phyloP scores from a whole-genome alignment of 192 early-diverging fungal species.

The Lunasporangiospora selenospora region DNA sequence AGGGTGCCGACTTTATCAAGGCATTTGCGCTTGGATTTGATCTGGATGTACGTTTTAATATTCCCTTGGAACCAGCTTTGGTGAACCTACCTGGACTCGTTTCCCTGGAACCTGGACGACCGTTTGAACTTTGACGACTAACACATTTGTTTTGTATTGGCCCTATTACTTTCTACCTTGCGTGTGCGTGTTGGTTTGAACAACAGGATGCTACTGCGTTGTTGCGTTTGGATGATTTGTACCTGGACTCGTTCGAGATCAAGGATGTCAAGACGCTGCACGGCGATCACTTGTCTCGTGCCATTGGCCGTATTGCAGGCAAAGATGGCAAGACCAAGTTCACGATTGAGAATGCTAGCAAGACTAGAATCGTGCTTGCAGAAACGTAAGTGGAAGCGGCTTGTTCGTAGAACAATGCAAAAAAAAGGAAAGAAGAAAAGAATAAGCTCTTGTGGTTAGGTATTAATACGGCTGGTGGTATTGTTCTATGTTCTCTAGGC shows the following conservation, averaged over 20 bases:
- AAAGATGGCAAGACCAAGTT: conserved; percentile 97
- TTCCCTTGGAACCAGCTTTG: too few relatives aligned
- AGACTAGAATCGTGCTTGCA: conserved; percentile 95
- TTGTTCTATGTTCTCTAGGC: too few relatives aligned
- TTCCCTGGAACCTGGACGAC: too few relatives aligned
- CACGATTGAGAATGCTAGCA: conserved; percentile 96
- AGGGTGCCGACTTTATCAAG: conserved; percentile 95
- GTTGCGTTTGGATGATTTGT: conserved; percentile 95
- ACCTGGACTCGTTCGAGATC: conserved; percentile 96
- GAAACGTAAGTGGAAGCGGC: conserved; percentile 90
- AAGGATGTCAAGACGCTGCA: conserved; percentile 97
- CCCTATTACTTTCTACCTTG: too few relatives aligned
- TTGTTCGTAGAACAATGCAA: too few relatives aligned
- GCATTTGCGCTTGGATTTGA: conserved; percentile 96
- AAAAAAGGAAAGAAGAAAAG: too few relatives aligned
- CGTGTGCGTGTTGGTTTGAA: too few relatives aligned
- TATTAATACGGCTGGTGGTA: too few relatives aligned
- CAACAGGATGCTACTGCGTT: conserved; percentile 90
- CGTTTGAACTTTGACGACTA: too few relatives aligned
- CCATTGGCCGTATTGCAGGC: conserved; percentile 98
- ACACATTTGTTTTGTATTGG: too few relatives aligned
- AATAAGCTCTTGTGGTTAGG: too few relatives aligned
- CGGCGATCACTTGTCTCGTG: conserved; percentile 95
- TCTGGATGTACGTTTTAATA: conserved; percentile 66
- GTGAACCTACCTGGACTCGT: too few relatives aligned